Percentiles rank a stretch among this genome's conserved stretches.
phyloP scores from a whole-genome alignment of 1,284 basidiomycete species.

The Marasmius sp. region DNA sequence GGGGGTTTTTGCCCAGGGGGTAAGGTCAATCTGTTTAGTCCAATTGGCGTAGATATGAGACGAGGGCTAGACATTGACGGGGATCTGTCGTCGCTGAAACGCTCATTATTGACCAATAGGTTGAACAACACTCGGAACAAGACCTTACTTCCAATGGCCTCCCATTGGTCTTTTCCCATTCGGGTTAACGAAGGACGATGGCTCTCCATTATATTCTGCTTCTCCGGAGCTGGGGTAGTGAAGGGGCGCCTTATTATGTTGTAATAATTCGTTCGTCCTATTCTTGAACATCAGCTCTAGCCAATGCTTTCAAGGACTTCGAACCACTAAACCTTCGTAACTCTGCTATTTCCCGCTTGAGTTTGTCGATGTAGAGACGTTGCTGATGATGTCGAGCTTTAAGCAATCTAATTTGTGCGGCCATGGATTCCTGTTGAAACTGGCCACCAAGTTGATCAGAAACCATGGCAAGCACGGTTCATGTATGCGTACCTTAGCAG shows the following conservation, averaged over 20 bases:
- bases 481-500: constrained; percentile 53
- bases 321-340: constrained; percentile 51
- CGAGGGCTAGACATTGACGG: constrained; percentile 57
- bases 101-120: too few relatives aligned
- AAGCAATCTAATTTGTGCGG: constrained; percentile 61
- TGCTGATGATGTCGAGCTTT: constrained; percentile 54
- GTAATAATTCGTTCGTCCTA: constrained; percentile 52
- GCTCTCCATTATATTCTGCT: constrained; percentile 25
- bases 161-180: constrained; percentile 67
- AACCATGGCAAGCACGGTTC: constrained; percentile 6
- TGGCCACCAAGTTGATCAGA: constrained; percentile 25
- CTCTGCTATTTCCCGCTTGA: constrained; percentile 47
- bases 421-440: constrained; percentile 80
- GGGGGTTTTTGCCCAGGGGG: constrained; percentile 53
- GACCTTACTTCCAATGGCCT: constrained; percentile 45
- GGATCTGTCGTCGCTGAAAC: constrained; percentile 23
- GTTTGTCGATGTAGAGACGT: constrained; percentile 47
- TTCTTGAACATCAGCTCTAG: not conserved
- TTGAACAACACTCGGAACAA: not conserved
- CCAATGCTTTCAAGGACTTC: not conserved
- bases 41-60: constrained; percentile 47
- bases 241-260: not conserved
- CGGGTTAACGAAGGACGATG: constrained; percentile 40
- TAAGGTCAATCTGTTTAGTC: constrained; percentile 58
- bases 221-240: constrained; percentile 13